Percentiles rank a stretch among this genome's conserved stretches.
Evolutionary conservation across 306 rosid genomes (phyloP).

Genomic region (Mucuna pruriens): DNA sequence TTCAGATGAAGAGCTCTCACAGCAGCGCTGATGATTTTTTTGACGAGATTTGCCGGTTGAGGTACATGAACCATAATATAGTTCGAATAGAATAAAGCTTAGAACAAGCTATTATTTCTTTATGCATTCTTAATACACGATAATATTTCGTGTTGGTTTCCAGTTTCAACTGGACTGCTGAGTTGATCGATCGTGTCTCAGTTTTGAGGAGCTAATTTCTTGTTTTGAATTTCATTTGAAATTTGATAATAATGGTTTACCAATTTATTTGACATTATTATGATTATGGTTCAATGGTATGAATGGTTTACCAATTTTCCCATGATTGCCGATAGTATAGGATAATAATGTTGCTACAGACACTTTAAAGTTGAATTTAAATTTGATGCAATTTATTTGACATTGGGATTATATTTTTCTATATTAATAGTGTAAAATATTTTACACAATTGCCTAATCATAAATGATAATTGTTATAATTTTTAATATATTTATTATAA

Average conservation of each 20-base stretch:
- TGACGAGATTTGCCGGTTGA: conserved; percentile 86
- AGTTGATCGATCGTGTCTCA: conserved; percentile 17
- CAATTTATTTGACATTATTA: conserved; percentile 13
- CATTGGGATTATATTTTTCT: too few relatives aligned
- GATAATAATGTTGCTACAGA: neutral
- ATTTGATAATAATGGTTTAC: neutral
- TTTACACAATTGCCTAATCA: too few relatives aligned
- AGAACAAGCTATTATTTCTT: neutral
- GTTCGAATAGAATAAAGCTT: conserved; percentile 75
- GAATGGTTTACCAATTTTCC: neutral
- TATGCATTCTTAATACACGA: conserved; percentile 7
- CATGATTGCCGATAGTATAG: neutral
- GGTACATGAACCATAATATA: conserved; percentile 58
- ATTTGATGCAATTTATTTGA: neutral
- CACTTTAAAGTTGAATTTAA: neutral
- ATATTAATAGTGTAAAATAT: too few relatives aligned
- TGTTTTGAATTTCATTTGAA: neutral
- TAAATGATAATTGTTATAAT: too few relatives aligned
- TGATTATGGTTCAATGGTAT: too few relatives aligned
- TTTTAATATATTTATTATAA: too few relatives aligned
- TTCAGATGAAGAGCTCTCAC: conserved; percentile 92
- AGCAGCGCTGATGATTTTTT: conserved; percentile 94
- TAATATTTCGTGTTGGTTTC: conserved; percentile 25
- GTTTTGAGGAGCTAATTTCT: conserved; percentile 27
- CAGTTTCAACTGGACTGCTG: conserved; percentile 7